These are phyloP conservation scores for Talaromyces adpressus DNA, from an alignment of 495 filamentous ascomycete genomes.

Conservation along the genomic window DNA sequence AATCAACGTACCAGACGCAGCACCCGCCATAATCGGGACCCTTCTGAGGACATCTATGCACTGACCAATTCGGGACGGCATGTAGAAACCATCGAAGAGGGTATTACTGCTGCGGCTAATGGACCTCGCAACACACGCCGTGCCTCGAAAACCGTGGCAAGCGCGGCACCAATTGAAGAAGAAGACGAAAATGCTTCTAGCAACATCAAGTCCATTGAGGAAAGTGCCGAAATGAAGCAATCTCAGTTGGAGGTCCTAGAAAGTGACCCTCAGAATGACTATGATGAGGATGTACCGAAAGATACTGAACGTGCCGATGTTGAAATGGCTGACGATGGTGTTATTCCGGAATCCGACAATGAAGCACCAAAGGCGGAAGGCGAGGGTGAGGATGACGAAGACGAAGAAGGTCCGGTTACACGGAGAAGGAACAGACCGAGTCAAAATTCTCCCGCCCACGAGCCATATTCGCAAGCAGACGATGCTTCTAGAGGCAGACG, in stretches of 20 bases:
- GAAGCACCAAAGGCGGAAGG: conserved; percentile 28
- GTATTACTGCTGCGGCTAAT: conserved; percentile 62
- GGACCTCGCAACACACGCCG: conserved; percentile 45
- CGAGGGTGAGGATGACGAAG: conserved; percentile 60
- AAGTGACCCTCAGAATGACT: conserved; percentile 33
- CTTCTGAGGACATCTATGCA: conserved; percentile 52
- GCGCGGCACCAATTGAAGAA: conserved; percentile 51
- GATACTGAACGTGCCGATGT: conserved; percentile 30
- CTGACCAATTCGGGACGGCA: conserved; percentile 75
- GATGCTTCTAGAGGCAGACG: conserved; percentile 40
- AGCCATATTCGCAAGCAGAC: conserved; percentile 21
- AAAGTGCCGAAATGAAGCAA: conserved; percentile 24
- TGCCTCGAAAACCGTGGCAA: conserved; percentile 37
- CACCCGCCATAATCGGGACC: conserved; percentile 53
- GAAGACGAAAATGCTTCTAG: conserved; percentile 34
- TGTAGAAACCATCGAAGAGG: conserved; percentile 48
- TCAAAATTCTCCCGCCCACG: conserved; percentile 28
- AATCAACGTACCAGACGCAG: conserved; percentile 39
- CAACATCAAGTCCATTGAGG: conserved; percentile 14
- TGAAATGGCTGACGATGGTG: conserved; percentile 38
- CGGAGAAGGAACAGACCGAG: conserved; percentile 41
- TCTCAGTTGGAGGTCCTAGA: conserved; percentile 36
- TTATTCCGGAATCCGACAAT: conserved; percentile 47
- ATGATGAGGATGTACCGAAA: conserved; percentile 23
- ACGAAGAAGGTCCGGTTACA: conserved; percentile 50